Percentiles rank a stretch among this genome's conserved stretches.
Conservation (phyloP, 2,329 filamentous ascomycete species). For the Cladosporium sp. region DNA sequence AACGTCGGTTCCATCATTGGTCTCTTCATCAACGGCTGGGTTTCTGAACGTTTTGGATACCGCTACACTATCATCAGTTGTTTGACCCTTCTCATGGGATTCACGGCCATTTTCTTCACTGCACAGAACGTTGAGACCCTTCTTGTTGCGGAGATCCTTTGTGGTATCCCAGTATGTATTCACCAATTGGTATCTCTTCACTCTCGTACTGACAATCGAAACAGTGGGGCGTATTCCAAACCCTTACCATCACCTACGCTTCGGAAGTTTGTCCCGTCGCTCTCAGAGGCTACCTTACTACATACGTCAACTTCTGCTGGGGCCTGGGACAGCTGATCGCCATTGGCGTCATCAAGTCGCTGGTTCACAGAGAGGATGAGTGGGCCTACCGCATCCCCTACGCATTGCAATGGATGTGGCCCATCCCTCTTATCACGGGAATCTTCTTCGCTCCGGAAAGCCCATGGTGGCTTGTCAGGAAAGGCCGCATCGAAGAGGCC, state of each 20-base stretch:
- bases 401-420: constrained; percentile 75
- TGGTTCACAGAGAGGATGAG: constrained; percentile 61
- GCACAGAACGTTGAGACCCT: constrained; percentile 42
- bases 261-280: constrained; percentile 66
- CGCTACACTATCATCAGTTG: constrained; percentile 43
- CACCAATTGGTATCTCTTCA: too few species aligned
- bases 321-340: constrained; percentile 69
- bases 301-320: constrained; percentile 75
- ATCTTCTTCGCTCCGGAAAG: constrained; percentile 62
- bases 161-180: constrained; percentile 32
- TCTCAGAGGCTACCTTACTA: constrained; percentile 67
- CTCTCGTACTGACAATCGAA: neutral
- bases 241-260: constrained; percentile 48
- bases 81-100: constrained; percentile 39
- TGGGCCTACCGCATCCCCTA: constrained; percentile 69
- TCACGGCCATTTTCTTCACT: constrained; percentile 48
- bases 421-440: constrained; percentile 61
- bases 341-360: constrained; percentile 66
- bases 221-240: constrained; percentile 20
- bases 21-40: constrained; percentile 44
- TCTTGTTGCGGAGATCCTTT: constrained; percentile 44
- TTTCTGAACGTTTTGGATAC: constrained; percentile 44
- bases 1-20: constrained; percentile 41
- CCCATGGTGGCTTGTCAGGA: constrained; percentile 68
- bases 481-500: constrained; percentile 60